These are phyloP conservation scores for Penicillium polonicum DNA, from an alignment of 2,329 filamentous ascomycete species.

Conservation along the genomic window DNA sequence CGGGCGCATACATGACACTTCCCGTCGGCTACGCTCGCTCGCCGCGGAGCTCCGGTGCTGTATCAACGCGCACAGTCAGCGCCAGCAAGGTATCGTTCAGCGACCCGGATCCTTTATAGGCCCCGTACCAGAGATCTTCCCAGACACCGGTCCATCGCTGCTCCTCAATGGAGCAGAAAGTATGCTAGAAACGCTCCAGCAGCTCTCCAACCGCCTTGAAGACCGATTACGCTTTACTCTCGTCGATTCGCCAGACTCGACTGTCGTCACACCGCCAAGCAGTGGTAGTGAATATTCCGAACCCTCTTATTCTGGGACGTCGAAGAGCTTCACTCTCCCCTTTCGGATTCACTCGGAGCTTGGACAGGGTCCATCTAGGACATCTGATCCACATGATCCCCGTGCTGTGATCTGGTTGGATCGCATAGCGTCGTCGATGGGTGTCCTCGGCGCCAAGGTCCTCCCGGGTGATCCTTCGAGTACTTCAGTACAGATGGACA, in stretches of 20 bases:
- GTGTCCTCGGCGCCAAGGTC: constrained; percentile 30
- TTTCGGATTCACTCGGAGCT: constrained; percentile 32
- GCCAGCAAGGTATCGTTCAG: constrained; percentile 25
- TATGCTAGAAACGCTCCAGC: constrained; percentile 20
- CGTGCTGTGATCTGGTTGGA: constrained; percentile 32
- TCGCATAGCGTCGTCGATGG: constrained; percentile 35
- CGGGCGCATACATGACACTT: constrained; percentile 20
- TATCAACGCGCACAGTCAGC: constrained; percentile 24
- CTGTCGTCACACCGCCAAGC: constrained; percentile 8
- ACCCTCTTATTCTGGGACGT: background rate
- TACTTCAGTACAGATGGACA: background rate
- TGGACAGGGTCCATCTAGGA: constrained; percentile 22
- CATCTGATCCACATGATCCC: constrained; percentile 24
- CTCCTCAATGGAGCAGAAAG: constrained; percentile 29
- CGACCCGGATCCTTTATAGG: constrained; percentile 27
- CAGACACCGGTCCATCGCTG: constrained; percentile 26
- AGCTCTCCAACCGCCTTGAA: constrained; percentile 21
- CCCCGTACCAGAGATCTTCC: constrained; percentile 24
- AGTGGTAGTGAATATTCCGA: constrained; percentile 12
- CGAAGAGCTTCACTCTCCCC: constrained; percentile 15
- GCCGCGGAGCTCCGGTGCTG: constrained; percentile 17
- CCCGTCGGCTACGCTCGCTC: constrained; percentile 9
- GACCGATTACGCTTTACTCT: constrained; percentile 7
- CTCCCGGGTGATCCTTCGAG: background rate
- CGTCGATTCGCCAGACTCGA: constrained; percentile 18